Conservation (phyloP, 371 early-diverging fungal genomes). For the Encephalitozoon romaleae region DNA sequence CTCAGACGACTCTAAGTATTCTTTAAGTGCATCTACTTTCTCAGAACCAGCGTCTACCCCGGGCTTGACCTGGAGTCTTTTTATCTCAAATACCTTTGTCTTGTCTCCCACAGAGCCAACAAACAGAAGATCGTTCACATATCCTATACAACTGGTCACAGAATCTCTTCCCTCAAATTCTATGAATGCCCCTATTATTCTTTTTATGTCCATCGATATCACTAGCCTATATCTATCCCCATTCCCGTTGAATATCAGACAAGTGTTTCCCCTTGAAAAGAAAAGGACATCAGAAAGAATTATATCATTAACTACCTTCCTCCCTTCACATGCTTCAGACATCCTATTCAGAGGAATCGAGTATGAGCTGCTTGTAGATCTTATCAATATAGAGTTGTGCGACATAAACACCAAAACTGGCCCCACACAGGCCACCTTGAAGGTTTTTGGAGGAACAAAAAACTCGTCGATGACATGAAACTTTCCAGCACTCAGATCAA, state of each 20-base stretch:
- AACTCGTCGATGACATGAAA: slow-evolving; percentile 20
- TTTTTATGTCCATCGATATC: slow-evolving; percentile 8
- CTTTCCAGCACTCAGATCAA: background rate
- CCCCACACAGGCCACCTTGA: background rate
- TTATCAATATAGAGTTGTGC: slow-evolving; percentile 2
- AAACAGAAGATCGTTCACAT: background rate
- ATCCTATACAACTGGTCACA: background rate
- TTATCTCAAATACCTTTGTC: slow-evolving; percentile 2
- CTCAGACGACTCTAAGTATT: background rate
- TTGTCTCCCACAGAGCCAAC: slow-evolving; percentile 12
- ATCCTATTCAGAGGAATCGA: slow-evolving; percentile 13
- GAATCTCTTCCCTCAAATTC: background rate
- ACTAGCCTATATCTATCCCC: background rate
- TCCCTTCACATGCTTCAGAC: background rate
- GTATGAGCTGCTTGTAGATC: background rate
- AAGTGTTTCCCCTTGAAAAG: background rate
- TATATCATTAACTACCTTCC: background rate
- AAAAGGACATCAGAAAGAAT: background rate
- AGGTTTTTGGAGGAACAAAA: background rate
- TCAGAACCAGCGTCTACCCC: background rate
- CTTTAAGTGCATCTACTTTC: background rate
- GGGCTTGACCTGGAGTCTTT: background rate
- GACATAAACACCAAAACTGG: slow-evolving; percentile 11
- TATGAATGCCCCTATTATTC: slow-evolving; percentile 1
- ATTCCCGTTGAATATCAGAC: slow-evolving; percentile 19